A percentile compares a stretch with the other conserved stretches of the same genome.
phyloP scores from a whole-genome alignment of 257 asterid species.

The Solanum microdontum region DNA sequence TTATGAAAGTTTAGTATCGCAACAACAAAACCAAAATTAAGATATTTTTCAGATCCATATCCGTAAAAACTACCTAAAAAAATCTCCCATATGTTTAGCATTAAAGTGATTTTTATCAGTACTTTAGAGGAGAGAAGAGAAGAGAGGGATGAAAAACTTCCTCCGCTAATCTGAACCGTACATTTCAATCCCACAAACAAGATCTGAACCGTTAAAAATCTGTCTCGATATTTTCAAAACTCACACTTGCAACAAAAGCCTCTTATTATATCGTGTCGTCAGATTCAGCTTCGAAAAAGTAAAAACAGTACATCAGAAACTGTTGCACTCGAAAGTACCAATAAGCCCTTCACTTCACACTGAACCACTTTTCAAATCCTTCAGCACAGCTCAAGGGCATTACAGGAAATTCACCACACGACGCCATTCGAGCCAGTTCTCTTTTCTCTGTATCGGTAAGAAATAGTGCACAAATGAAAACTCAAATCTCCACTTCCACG shows the following conservation, averaged over 20 bases:
- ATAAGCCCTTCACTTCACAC: not conserved
- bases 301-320: not conserved
- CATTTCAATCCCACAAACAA: not conserved
- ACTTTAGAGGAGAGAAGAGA: not conserved
- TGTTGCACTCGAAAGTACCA: not conserved
- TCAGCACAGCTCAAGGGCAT: not conserved
- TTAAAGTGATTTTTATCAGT: not conserved
- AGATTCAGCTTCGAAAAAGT: slow-evolving; percentile 2
- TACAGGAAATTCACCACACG: not conserved
- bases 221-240: not conserved
- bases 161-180: not conserved
- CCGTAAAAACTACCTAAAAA: too few species aligned
- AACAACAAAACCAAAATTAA: too few species aligned
- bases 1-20: too few species aligned
- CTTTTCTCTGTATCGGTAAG: not conserved
- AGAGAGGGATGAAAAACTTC: not conserved
- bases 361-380: not conserved
- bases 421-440: not conserved
- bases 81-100: not conserved
- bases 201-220: not conserved
- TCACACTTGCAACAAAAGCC: not conserved
- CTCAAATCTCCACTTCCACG: not conserved
- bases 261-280: slow-evolving; percentile 14
- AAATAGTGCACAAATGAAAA: not conserved
- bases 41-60: too few species aligned